These are phyloP conservation scores for Leishmania turanica DNA, from an alignment of 208 protist species.

Conservation along the genomic window DNA sequence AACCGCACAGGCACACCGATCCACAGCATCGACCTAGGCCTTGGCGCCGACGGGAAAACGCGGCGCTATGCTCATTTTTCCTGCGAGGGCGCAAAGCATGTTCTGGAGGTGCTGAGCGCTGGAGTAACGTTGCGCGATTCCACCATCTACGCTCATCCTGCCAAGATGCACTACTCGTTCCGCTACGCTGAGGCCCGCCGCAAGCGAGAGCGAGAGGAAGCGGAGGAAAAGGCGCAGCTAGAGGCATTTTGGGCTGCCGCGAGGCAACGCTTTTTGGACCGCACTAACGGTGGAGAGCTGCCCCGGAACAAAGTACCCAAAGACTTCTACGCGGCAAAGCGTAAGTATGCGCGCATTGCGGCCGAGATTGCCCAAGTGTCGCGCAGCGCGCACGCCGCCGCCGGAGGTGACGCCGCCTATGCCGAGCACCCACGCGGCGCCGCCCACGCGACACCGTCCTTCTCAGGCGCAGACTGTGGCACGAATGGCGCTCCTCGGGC, in stretches of 20 bases:
- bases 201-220: conserved; percentile 73
- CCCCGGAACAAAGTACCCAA: conserved; percentile 44
- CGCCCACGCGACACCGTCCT: background rate
- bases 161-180: conserved; percentile 74
- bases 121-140: conserved; percentile 41
- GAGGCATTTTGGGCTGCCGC: conserved; percentile 37
- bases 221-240: conserved; percentile 37
- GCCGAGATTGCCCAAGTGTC: conserved; percentile 60
- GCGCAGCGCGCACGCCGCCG: conserved; percentile 31
- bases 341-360: conserved; percentile 63
- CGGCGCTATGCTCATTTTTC: conserved; percentile 88
- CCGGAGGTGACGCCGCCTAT: background rate
- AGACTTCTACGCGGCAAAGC: conserved; percentile 62
- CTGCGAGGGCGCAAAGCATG: conserved; percentile 80
- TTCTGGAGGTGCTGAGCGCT: conserved; percentile 64
- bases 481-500: background rate
- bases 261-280: conserved; percentile 43
- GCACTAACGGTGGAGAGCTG: conserved; percentile 57
- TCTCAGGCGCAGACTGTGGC: background rate
- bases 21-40: conserved; percentile 87
- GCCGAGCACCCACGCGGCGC: conserved; percentile 5
- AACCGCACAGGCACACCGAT: conserved; percentile 77
- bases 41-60: conserved; percentile 50
- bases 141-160: conserved; percentile 50
- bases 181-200: conserved; percentile 69